Evolutionary conservation across 164 flowering plant species (phyloP), one percentile per base, ranked within the genome.

Genomic region (Hamamelis virginiana): DNA sequence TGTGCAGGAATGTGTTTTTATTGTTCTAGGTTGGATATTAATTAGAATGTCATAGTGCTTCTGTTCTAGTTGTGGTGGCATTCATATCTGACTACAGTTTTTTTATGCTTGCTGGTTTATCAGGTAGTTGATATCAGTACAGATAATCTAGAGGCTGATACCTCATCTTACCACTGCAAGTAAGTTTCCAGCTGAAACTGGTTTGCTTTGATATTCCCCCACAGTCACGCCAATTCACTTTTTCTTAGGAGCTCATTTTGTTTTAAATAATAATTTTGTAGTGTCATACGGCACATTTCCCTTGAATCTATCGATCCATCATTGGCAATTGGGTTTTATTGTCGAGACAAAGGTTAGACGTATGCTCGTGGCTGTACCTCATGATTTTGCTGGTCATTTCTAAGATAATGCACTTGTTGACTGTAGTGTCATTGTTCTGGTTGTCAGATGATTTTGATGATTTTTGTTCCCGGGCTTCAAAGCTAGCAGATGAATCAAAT

Each of bases 161-260:
- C 97, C 59, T 88, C 97, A 26, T 92, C 98, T 8, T 95, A 91
- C 69, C 97, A 95, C 75, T 79, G 91, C 96, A 82, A 76, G 98
- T 90, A 80, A 80, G 85, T 50, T 65, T 22, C 25, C 59, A 52
- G n/a, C 21, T 4, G 65, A 62, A 15, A 57, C n/a, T 51, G 50
- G 27, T 52, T 57, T 44, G 5, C 26, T 22, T 59, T 11, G 45
- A 22, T 1, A 16, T 44, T 23, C 13, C 0, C 38, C 12, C 43
- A n/a, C n/a, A n/a, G n/a, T n/a, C n/a, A 13, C 22, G 26, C 12
- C 8, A 51, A n/a, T 43, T 48, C 22, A 12, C 23, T 16, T 59
- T 51, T 67, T 21, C 12, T 57, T 10, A 27, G 1, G 51, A 18
- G 9, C 25, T 56, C 52, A 47, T 70, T 59, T 56, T 33, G 3